phyloP scores from a whole-genome alignment of 2,329 filamentous ascomycete genomes.

The Passalora sequoiae region DNA sequence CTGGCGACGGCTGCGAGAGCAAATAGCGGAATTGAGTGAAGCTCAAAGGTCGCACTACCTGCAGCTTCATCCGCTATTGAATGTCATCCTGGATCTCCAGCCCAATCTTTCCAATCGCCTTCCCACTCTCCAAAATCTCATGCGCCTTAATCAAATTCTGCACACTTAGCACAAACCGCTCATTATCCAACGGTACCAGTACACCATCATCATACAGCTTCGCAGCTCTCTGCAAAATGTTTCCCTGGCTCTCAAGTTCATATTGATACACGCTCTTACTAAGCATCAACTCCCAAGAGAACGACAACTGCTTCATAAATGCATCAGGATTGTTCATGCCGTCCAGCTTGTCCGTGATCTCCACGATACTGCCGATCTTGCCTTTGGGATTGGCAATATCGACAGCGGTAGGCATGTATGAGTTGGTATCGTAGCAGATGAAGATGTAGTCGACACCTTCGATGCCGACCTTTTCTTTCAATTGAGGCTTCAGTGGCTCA shows the following conservation, averaged over 20 bases:
- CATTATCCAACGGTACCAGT: conserved; percentile 5
- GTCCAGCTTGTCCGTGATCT: conserved; percentile 11
- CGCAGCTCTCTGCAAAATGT: conserved; percentile 8
- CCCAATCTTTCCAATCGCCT: conserved; percentile 14
- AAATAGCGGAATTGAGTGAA: too few species aligned
- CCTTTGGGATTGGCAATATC: conserved; percentile 14
- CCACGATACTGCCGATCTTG: conserved; percentile 15
- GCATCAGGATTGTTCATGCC: conserved; percentile 10
- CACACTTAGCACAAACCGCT: conserved; percentile 10
- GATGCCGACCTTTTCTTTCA: conserved; percentile 21
- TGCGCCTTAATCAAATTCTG: conserved; percentile 12
- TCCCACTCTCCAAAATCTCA: conserved; percentile 17
- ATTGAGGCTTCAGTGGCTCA: conserved; percentile 36
- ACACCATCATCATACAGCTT: conserved; percentile 9
- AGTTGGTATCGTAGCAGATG: conserved; percentile 15
- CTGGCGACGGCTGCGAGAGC: too few species aligned
- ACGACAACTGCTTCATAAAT: conserved; percentile 13
- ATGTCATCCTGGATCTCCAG: conserved; percentile 13
- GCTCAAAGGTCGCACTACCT: too few species aligned
- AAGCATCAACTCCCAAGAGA: conserved; percentile 16
- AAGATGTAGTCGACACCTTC: conserved; percentile 18
- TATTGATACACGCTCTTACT: conserved; percentile 13
- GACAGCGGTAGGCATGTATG: conserved; percentile 12
- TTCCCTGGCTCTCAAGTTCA: conserved; percentile 16
- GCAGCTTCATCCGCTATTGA: too few species aligned